Evolutionary conservation across 1,139 yeast species (phyloP).

Genomic region (Saccharomyces hybrid): DNA sequence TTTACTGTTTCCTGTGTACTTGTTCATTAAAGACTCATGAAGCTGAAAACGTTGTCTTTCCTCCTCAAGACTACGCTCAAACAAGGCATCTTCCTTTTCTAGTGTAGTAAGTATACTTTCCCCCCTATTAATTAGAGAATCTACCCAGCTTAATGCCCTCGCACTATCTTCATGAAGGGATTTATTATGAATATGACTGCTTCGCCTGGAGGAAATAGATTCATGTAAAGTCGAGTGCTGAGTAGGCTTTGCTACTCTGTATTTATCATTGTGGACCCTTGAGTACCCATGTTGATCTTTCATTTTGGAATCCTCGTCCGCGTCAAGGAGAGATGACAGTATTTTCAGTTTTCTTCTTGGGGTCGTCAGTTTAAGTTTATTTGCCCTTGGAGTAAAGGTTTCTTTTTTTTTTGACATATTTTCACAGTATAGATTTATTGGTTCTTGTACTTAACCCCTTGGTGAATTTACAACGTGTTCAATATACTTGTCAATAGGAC

Average conservation of each 20-base stretch:
- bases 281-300: neutral
- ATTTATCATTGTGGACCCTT: neutral
- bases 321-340: neutral
- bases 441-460: slow-evolving; percentile 8
- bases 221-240: neutral
- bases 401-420: slow-evolving; percentile 32
- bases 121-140: slow-evolving; percentile 38
- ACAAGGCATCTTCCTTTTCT: slow-evolving; percentile 22
- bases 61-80: slow-evolving; percentile 1
- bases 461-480: slow-evolving; percentile 35
- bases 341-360: neutral
- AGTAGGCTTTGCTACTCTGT: neutral
- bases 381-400: slow-evolving; percentile 2
- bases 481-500: slow-evolving; percentile 45
- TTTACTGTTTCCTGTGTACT: neutral
- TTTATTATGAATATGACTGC: neutral
- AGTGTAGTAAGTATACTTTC: slow-evolving; percentile 35
- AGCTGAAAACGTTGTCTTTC: neutral
- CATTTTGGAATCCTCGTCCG: neutral
- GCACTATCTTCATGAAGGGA: neutral
- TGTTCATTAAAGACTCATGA: neutral
- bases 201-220: neutral
- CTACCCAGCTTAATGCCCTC: slow-evolving; percentile 43
- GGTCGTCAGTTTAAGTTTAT: neutral
- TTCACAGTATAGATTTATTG: neutral